Evolutionary conservation across 805 yeast species (phyloP).

Genomic region (Kuraishia hungarica): DNA sequence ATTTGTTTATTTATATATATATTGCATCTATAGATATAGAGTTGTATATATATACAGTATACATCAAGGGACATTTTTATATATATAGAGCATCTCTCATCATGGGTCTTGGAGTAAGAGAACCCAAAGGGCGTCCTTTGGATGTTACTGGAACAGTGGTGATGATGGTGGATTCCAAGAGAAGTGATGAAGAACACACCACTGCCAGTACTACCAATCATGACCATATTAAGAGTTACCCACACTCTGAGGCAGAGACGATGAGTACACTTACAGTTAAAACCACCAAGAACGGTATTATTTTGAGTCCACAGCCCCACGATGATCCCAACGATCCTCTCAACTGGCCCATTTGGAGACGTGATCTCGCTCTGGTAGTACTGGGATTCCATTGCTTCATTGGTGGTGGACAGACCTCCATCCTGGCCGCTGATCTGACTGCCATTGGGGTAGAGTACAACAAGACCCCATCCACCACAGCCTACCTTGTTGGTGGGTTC

Average conservation of each 20-base stretch:
- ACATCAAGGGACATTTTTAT: not conserved
- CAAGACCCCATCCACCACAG: slow-evolving; percentile 29
- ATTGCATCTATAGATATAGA: not conserved
- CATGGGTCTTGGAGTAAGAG: slow-evolving; percentile 29
- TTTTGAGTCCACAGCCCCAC: slow-evolving; percentile 54
- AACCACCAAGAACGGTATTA: slow-evolving; percentile 37
- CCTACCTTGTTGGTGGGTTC: slow-evolving; percentile 49
- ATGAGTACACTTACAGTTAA: slow-evolving; percentile 23
- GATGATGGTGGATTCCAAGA: slow-evolving; percentile 26
- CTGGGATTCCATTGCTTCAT: slow-evolving; percentile 51
- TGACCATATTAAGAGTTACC: not conserved
- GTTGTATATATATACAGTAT: too few relatives aligned
- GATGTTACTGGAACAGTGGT: slow-evolving; percentile 43
- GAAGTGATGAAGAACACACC: slow-evolving; percentile 1
- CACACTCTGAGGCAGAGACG: not conserved
- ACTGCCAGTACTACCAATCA: not conserved
- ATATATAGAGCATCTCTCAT: not conserved
- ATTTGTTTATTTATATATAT: too few relatives aligned
- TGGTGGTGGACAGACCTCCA: slow-evolving; percentile 56
- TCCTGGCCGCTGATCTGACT: slow-evolving; percentile 49
- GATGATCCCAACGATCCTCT: slow-evolving; percentile 57
- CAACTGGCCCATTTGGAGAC: slow-evolving; percentile 55
- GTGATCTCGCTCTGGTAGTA: slow-evolving; percentile 43
- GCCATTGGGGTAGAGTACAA: slow-evolving; percentile 32
- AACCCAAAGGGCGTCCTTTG: slow-evolving; percentile 24